These are phyloP conservation scores for Quercus tomentella DNA, from an alignment of 331 rosid species.

Conservation along the genomic window DNA sequence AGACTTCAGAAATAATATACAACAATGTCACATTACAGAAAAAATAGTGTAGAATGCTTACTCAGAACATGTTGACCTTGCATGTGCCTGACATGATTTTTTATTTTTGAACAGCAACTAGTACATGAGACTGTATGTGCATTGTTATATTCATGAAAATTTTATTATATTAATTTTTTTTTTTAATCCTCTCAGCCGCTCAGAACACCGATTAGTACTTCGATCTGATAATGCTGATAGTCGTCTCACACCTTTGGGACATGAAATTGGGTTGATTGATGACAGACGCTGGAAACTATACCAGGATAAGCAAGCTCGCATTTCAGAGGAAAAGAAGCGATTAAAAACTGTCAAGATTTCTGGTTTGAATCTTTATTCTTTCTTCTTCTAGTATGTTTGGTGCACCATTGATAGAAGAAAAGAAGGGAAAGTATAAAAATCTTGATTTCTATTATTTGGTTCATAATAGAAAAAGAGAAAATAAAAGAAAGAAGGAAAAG, in stretches of 20 bases:
- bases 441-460: neutral
- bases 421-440: neutral
- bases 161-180: neutral
- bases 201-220: conserved; percentile 93
- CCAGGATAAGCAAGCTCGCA: conserved; percentile 79
- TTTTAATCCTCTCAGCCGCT: conserved; percentile 57
- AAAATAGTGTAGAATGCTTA: neutral
- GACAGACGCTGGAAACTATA: conserved; percentile 92
- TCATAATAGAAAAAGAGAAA: neutral
- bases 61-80: neutral
- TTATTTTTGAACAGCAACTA: neutral
- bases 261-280: conserved; percentile 87
- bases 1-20: neutral
- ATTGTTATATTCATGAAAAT: neutral
- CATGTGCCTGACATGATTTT: neutral
- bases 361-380: conserved; percentile 37
- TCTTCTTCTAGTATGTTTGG: neutral
- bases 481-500: neutral
- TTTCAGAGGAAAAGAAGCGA: conserved; percentile 85
- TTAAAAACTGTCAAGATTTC: conserved; percentile 74
- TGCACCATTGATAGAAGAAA: neutral
- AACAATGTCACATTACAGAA: neutral
- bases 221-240: conserved; percentile 97
- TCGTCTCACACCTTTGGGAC: conserved; percentile 92
- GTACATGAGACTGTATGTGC: neutral